Percentiles rank a stretch among this genome's conserved stretches.
Evolutionary conservation across 192 early-diverging fungal species (phyloP).

Genomic region (Linderina pennispora): DNA sequence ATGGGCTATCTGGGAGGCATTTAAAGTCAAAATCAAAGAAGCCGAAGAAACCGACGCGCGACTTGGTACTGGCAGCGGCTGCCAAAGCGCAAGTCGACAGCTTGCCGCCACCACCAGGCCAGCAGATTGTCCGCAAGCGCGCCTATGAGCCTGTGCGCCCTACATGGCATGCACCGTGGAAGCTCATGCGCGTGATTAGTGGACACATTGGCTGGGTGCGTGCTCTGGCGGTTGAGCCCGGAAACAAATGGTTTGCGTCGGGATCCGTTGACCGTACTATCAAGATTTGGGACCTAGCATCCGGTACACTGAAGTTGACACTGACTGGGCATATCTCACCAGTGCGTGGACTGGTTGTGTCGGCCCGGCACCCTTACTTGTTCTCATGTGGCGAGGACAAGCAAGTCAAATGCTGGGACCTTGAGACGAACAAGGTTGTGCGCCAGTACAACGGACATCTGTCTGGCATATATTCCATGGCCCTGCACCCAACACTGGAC

Average conservation of each 20-base stretch:
- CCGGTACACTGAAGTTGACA: conserved; percentile 89
- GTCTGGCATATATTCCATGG: conserved; percentile 86
- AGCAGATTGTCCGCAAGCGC: conserved; percentile 41
- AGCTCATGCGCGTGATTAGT: conserved; percentile 85
- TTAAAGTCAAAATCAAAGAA: conserved; percentile 18
- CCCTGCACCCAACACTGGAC: conserved; percentile 92
- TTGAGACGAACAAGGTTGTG: conserved; percentile 98
- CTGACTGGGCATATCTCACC: conserved; percentile 96
- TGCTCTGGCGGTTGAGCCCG: conserved; percentile 84
- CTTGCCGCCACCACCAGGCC: conserved; percentile 17
- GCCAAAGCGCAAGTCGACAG: conserved; percentile 3
- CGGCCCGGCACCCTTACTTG: conserved; percentile 91
- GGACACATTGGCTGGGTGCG: conserved; percentile 98
- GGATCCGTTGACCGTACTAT: conserved; percentile 97
- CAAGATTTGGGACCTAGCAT: conserved; percentile 99
- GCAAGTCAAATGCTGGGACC: conserved; percentile 98
- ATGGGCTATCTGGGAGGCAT: conserved; percentile 23
- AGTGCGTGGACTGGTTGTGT: conserved; percentile 91
- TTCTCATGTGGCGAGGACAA: conserved; percentile 99
- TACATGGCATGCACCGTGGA: conserved; percentile 99
- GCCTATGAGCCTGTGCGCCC: conserved; percentile 51
- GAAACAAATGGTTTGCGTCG: conserved; percentile 98
- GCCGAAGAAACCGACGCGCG: conserved; percentile 22
- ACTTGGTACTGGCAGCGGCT: conserved; percentile 20
- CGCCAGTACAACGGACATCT: conserved; percentile 98